Conservation (phyloP, 2,329 filamentous ascomycete species). For the Fusarium domesticum region DNA sequence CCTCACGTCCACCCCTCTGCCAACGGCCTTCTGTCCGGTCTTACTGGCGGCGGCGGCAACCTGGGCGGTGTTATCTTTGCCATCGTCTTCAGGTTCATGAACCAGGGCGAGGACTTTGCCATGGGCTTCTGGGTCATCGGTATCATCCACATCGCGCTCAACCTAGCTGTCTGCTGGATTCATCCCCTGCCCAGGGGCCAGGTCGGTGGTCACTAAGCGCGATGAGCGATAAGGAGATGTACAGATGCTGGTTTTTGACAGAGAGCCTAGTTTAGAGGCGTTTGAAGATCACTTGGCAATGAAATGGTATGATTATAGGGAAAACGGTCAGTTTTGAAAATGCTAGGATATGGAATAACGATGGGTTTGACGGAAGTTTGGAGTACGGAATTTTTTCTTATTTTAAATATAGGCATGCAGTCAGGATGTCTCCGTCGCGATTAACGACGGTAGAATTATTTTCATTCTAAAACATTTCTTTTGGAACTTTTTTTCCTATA, state of each 20-base stretch:
- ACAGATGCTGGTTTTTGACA: not conserved
- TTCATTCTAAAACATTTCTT: too few relatives aligned
- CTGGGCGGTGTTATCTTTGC: conserved; percentile 82
- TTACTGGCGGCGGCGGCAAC: conserved; percentile 78
- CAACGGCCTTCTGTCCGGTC: conserved; percentile 74
- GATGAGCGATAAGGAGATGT: not conserved
- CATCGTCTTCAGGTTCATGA: conserved; percentile 73
- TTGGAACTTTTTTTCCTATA: too few relatives aligned
- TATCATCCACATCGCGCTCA: conserved; percentile 67
- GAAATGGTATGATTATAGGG: too few relatives aligned
- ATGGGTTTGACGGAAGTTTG: too few relatives aligned
- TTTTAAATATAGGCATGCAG: too few relatives aligned
- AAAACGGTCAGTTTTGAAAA: too few relatives aligned
- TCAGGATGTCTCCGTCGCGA: too few relatives aligned
- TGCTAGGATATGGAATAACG: too few relatives aligned
- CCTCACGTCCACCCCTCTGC: conserved; percentile 81
- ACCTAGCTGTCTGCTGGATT: conserved; percentile 59
- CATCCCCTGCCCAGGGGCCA: conserved; percentile 52
- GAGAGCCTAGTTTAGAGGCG: not conserved
- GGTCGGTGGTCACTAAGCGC: conserved; percentile 29
- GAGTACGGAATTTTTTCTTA: too few relatives aligned
- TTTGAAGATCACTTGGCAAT: not conserved
- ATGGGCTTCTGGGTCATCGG: conserved; percentile 80
- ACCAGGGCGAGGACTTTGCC: conserved; percentile 61
- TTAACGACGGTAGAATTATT: too few relatives aligned